Evolutionary conservation across 1,284 basidiomycete species (phyloP), one percentile per base, ranked within the genome.

Genomic region (Trametes polyzona): DNA sequence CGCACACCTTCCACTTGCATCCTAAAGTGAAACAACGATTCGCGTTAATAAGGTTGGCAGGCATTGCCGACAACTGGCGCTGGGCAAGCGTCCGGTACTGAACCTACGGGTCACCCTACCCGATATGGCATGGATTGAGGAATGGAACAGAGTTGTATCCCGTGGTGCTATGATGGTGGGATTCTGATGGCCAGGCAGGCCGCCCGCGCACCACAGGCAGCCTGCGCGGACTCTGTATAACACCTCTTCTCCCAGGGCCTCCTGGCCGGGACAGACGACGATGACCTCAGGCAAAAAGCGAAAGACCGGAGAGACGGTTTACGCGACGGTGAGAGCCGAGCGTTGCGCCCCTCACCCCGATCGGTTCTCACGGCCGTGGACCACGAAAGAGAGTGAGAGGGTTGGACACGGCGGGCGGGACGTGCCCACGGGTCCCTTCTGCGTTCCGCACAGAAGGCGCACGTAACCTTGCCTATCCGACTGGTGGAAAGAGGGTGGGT

Each of bases 101-200:
- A 46, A 57, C 48, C 61, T 57, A 54, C 47, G 47, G 44, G 40
- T 47, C 54, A 29, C 44, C 47, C 49, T 59, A n/a, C 61, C 54
- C 26, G 23, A 62, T 43, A 23, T 33, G 57, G 60, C 35, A 57
- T 51, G 44, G 42, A 39, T 39, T 40, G 54, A 56, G 53, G 57
- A 62, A 57, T 52, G 60, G 57, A 62, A 58, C 54, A 59, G 47
- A 57, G 57, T 53, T 50, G 54, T 42, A 49, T 59, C 55, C 52
- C 54, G 50, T 57, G 57, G 57, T 52, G 29, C 37, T 17, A 21
- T 59, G 57, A 62, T 52, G 52, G 57, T 59, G 61, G 55, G 61
- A 62, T 29, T 57, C 47, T 59, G 55, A 59, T 59, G 37, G 47
- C 27, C 24, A 47, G 47, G 17, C 47, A 23, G 40, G 49, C 23